Evolutionary conservation across 257 asterid species (phyloP).

Genomic region (Thymus quinquecostatus): DNA sequence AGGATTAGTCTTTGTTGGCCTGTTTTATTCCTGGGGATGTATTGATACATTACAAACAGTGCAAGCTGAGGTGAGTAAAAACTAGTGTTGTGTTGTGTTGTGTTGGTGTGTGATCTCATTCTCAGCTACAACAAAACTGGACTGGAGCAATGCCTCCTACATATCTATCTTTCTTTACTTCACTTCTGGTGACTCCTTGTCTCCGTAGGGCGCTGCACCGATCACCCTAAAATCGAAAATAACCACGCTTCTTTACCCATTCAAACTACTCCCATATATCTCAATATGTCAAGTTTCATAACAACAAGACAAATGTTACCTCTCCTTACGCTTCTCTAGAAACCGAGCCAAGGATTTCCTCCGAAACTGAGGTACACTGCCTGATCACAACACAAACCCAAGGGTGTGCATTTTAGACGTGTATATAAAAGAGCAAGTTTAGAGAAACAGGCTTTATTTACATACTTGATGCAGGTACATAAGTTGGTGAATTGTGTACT

Average conservation of each 20-base stretch:
- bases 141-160: not conserved
- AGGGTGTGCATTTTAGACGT: not conserved
- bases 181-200: constrained; percentile 33
- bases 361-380: constrained; percentile 80
- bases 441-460: not conserved
- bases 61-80: too few relatives aligned
- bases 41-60: too few relatives aligned
- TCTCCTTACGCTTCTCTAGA: constrained; percentile 90
- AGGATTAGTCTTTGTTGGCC: too few relatives aligned
- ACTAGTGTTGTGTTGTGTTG: too few relatives aligned
- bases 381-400: constrained; percentile 33
- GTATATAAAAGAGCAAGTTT: not conserved
- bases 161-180: constrained; percentile 29
- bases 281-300: too few relatives aligned
- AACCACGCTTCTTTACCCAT: not conserved
- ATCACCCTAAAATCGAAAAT: constrained; percentile 48
- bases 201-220: constrained; percentile 52
- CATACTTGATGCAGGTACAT: constrained; percentile 52
- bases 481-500: constrained; percentile 34
- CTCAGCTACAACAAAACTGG: constrained; percentile 31
- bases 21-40: too few relatives aligned
- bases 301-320: constrained; percentile 47
- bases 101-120: too few relatives aligned
- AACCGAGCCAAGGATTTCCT: constrained; percentile 87
- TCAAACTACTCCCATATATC: not conserved